Evolutionary conservation across 208 protist species (phyloP).

Genomic region (Acanthamoeba divionensis): DNA sequence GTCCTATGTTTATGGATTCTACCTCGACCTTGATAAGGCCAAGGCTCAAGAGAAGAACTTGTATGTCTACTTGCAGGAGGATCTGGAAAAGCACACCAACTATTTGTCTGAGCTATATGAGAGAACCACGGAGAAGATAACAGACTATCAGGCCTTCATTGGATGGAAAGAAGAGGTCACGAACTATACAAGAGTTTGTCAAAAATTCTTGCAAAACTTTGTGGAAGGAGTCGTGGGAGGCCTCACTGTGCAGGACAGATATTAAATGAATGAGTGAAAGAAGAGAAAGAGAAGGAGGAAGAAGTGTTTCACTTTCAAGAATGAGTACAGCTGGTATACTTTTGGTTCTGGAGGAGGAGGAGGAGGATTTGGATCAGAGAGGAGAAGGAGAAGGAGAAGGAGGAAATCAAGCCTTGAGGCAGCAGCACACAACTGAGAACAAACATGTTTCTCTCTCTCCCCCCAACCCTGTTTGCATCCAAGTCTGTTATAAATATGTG

Average conservation of each 20-base stretch:
- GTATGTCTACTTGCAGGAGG: conserved; percentile 75
- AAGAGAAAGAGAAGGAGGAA: background rate
- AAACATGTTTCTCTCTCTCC: background rate
- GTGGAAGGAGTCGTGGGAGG: conserved; percentile 66
- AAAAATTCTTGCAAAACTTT: conserved; percentile 62
- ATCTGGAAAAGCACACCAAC: conserved; percentile 76
- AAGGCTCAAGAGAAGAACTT: conserved; percentile 60
- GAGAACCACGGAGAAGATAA: conserved; percentile 65
- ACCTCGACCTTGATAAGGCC: conserved; percentile 61
- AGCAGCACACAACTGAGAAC: background rate
- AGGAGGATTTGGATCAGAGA: no score
- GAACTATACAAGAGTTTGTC: conserved; percentile 71
- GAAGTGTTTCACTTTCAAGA: background rate
- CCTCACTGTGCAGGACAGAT: conserved; percentile 51
- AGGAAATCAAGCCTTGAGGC: background rate
- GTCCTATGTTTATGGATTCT: conserved; percentile 74
- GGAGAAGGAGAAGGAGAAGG: no score
- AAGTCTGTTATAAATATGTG: background rate
- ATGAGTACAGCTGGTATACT: background rate
- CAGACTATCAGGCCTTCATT: conserved; percentile 71
- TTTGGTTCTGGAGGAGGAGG: no score
- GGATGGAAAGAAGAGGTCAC: conserved; percentile 75
- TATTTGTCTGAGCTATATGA: conserved; percentile 70
- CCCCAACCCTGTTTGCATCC: background rate
- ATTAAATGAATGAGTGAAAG: background rate